Percentiles rank a stretch among this genome's conserved stretches.
Conservation (phyloP, 2,329 filamentous ascomycete species). For the Phyllosticta capitalensis region DNA sequence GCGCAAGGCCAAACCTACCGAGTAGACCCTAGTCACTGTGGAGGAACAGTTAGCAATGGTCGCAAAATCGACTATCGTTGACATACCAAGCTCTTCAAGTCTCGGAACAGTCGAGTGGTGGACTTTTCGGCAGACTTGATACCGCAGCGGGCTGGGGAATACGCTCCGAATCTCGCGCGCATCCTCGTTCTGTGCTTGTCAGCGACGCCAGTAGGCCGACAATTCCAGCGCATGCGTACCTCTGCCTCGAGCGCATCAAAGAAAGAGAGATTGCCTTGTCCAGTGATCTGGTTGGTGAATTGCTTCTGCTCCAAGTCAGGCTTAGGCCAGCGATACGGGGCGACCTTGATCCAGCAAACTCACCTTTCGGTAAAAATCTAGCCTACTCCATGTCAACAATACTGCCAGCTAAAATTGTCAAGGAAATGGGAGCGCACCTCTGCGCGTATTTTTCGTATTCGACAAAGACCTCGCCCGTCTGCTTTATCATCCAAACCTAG, state of each 20-base stretch:
- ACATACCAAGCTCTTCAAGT: conserved; percentile 67
- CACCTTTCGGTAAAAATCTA: conserved; percentile 92
- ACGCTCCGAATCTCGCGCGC: conserved; percentile 82
- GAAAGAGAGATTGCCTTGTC: conserved; percentile 81
- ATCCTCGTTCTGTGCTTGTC: conserved; percentile 42
- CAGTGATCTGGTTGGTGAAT: conserved; percentile 94
- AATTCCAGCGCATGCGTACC: conserved; percentile 40
- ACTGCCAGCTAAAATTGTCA: conserved; percentile 5
- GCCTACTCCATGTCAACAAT: conserved; percentile 39
- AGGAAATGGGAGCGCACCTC: conserved; percentile 49
- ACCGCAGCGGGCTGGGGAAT: conserved; percentile 85
- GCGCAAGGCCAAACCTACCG: conserved; percentile 10
- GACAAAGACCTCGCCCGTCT: conserved; percentile 82
- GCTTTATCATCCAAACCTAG: conserved; percentile 83
- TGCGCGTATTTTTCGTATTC: conserved; percentile 82
- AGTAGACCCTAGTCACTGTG: conserved; percentile 5
- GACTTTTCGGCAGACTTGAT: conserved; percentile 79
- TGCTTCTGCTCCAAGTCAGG: conserved; percentile 48
- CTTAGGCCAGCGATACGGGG: background rate
- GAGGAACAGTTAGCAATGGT: background rate
- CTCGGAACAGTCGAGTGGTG: conserved; percentile 85
- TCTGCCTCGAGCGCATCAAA: conserved; percentile 89
- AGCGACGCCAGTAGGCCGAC: conserved; percentile 11
- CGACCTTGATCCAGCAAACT: conserved; percentile 17
- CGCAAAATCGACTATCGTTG: conserved; percentile 20